These are phyloP conservation scores for Salix caprea DNA, from an alignment of 345 rosid genomes.

Conservation along the genomic window DNA sequence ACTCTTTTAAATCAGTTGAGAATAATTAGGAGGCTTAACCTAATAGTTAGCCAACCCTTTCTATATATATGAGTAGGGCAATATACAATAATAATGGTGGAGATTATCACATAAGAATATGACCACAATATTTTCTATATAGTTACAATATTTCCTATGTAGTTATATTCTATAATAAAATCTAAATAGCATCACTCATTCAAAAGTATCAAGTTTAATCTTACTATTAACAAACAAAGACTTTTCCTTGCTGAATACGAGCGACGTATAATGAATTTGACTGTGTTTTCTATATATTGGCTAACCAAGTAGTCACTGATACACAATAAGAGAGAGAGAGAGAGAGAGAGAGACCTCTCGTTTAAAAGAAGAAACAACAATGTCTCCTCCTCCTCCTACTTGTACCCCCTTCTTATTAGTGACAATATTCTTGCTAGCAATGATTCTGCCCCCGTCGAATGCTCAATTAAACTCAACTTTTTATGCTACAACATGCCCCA, in stretches of 20 bases:
- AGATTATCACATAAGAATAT: too few relatives aligned
- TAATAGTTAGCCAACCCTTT: too few relatives aligned
- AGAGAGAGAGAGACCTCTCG: background rate
- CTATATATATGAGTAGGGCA: too few relatives aligned
- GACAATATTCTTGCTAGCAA: background rate
- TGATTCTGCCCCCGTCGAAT: background rate
- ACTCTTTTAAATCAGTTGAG: too few relatives aligned
- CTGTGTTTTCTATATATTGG: background rate
- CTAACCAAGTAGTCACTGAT: background rate
- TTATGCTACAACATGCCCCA: conserved; percentile 57
- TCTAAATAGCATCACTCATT: too few relatives aligned
- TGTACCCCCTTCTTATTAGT: background rate
- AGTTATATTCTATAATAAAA: too few relatives aligned
- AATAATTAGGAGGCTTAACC: too few relatives aligned
- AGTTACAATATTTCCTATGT: too few relatives aligned
- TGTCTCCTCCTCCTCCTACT: background rate
- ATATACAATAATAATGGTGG: too few relatives aligned
- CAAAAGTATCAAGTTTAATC: background rate
- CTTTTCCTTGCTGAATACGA: background rate
- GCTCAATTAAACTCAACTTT: conserved; percentile 60
- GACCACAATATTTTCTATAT: too few relatives aligned
- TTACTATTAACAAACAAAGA: background rate
- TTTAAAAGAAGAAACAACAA: background rate
- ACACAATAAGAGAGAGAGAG: background rate
- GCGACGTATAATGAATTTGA: background rate